These are phyloP conservation scores for Daldinia eschscholtzii DNA, from an alignment of 2,329 filamentous ascomycete genomes.

Conservation along the genomic window DNA sequence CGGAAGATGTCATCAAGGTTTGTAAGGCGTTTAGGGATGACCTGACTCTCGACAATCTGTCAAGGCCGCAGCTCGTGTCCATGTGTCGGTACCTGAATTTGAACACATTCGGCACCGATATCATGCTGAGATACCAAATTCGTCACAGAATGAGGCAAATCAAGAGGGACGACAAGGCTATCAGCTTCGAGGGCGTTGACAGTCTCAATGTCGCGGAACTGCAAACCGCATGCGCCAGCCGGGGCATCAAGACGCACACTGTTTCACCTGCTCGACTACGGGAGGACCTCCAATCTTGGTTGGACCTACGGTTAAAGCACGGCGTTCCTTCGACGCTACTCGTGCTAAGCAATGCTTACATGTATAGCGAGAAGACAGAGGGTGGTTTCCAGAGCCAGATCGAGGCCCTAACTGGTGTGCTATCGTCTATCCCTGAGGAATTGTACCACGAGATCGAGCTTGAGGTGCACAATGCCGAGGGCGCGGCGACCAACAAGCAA, in stretches of 20 bases:
- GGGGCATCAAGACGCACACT: conserved; percentile 92
- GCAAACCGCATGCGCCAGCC: conserved; percentile 90
- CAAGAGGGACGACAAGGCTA: conserved; percentile 96
- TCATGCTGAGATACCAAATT: conserved; percentile 97
- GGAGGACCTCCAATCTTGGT: conserved; percentile 92
- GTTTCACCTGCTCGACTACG: conserved; percentile 89
- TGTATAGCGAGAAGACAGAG: conserved; percentile 82
- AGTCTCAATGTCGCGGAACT: conserved; percentile 93
- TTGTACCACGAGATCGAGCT: conserved; percentile 99
- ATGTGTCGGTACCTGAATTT: conserved; percentile 99
- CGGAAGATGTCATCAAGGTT: conserved; percentile 95
- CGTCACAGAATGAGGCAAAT: conserved; percentile 99
- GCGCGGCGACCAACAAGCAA: conserved; percentile 98
- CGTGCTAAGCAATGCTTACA: conserved; percentile 96
- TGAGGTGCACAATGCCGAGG: conserved; percentile 96
- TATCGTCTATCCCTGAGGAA: conserved; percentile 96
- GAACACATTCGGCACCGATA: conserved; percentile 95
- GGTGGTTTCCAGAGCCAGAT: conserved; percentile 92
- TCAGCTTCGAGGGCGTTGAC: conserved; percentile 93
- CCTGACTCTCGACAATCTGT: conserved; percentile 95
- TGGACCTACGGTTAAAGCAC: conserved; percentile 92
- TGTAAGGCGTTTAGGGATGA: conserved; percentile 99
- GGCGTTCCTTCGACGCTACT: conserved; percentile 96
- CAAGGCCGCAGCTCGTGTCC: conserved; percentile 92
- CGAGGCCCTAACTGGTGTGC: conserved; percentile 89